Evolutionary conservation across 2,329 filamentous ascomycete species (phyloP), one percentile per base, ranked within the genome.

Genomic region (Davidsoniella neocaledoniae): DNA sequence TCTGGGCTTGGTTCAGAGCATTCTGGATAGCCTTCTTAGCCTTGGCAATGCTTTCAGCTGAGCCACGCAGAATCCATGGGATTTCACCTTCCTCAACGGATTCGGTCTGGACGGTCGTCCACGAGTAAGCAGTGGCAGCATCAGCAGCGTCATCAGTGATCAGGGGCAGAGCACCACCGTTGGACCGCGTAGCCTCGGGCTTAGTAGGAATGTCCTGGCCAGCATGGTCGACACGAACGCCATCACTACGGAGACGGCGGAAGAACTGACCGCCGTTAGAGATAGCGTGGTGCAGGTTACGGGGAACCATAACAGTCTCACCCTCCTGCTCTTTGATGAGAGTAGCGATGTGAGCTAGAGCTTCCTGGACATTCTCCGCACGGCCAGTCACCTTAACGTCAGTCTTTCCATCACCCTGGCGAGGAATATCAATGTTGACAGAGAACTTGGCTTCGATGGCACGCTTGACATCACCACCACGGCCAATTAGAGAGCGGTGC

Each of bases 241-340:
- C 81, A 60, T 95, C 84, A 64, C 79, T 88, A 56, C 83, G 80
- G 40, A 98, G 78, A 58, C 79, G 83, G 56, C 90, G 85, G 83
- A 96, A 95, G 68, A 96, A 84, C 58, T 87, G 81, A 1, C 90
- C 91, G 56, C 90, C 88, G 62, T 94, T 90, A 48, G 85, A 77
- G 57, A 98, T 74, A 53, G 73, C 68, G 62, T 96, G 86, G 68
- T 98, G 91, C 53, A 91, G 70, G 57, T 80, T 77, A 53, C 80
- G 77, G 9, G 91, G 90, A 7, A 98, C 76, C 57, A 83, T 74
- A n/a, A 96, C 66, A 0, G 83, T 91, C 71, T 91, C 86, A 54
- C 86, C 85, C 62, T 91, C 81, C 61, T 90, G 83, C 57, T 88
- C 81, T 71, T 94, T 90, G 55, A 88, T 73, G 48, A 94, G 66